Conservation (phyloP, 306 rosid species). For the Vigna reflexopilosa region DNA sequence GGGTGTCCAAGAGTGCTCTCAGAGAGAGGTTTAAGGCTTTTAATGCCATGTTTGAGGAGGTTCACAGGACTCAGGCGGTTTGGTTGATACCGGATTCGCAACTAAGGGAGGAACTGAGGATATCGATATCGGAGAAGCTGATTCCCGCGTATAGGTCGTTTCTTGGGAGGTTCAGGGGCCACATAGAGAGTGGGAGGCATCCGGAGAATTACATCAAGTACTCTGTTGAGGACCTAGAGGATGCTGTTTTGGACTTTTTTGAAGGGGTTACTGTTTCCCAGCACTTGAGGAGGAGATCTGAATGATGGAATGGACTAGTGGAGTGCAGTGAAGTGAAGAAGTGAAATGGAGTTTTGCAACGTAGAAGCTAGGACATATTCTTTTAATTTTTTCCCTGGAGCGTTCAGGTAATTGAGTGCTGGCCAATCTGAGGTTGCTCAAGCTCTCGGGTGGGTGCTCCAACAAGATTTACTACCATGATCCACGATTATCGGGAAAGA, state of each 20-base stretch:
- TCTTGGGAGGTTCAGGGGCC: conserved; percentile 88
- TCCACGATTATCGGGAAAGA: conserved; percentile 47
- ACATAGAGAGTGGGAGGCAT: conserved; percentile 93
- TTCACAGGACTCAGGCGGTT: conserved; percentile 83
- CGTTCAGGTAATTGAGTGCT: conserved; percentile 57
- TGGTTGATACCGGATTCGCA: conserved; percentile 98
- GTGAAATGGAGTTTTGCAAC: conserved; percentile 51
- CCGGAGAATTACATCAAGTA: conserved; percentile 98
- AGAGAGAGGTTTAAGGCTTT: conserved; percentile 97
- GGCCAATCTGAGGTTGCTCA: conserved; percentile 56
- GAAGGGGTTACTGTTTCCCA: conserved; percentile 81
- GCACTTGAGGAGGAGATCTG: conserved; percentile 88
- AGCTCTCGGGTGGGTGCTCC: conserved; percentile 50
- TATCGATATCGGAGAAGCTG: conserved; percentile 86
- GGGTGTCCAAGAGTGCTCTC: conserved; percentile 87
- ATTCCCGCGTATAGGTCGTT: conserved; percentile 94
- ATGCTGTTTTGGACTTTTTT: conserved; percentile 88
- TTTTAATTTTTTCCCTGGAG: conserved; percentile 85
- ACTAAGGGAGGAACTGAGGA: conserved; percentile 94
- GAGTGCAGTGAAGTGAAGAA: conserved; percentile 21
- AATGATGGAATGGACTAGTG: conserved; percentile 49
- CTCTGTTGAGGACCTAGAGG: conserved; percentile 87
- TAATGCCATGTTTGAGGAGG: conserved; percentile 97
- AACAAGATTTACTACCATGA: conserved; percentile 28
- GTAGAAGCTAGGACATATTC: conserved; percentile 81